phyloP scores from a whole-genome alignment of 73 alveolate genomes.

The Tetrahymena borealis region DNA sequence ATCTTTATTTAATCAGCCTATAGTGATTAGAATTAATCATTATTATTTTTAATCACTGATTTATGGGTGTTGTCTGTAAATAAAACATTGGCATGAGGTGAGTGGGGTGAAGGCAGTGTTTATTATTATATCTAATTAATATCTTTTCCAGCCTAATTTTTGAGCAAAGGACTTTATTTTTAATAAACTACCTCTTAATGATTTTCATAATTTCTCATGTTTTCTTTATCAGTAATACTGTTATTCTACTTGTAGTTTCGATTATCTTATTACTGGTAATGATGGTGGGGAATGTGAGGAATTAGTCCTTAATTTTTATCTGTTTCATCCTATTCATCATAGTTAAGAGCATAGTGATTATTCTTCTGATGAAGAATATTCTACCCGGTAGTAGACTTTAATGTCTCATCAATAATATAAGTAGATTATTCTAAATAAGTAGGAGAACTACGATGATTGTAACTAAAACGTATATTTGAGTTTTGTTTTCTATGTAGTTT shows the following conservation, averaged over 20 bases:
- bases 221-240: not conserved
- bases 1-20: too few relatives aligned
- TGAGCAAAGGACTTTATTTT: not conserved
- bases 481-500: not conserved
- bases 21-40: too few relatives aligned
- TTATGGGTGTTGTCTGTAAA: too few relatives aligned
- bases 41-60: too few relatives aligned
- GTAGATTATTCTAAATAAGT: not conserved
- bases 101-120: not conserved
- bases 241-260: not conserved
- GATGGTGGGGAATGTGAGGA: not conserved
- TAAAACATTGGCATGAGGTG: too few relatives aligned
- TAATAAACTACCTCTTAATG: not conserved
- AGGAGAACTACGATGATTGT: not conserved
- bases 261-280: not conserved
- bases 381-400: not conserved
- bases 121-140: not conserved
- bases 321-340: not conserved
- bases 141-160: not conserved
- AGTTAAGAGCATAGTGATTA: not conserved
- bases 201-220: not conserved
- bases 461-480: not conserved
- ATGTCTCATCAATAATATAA: not conserved
- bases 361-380: not conserved
- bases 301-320: not conserved